phyloP scores from a whole-genome alignment of 2,329 filamentous ascomycete genomes.

The Talaromyces sp. region DNA sequence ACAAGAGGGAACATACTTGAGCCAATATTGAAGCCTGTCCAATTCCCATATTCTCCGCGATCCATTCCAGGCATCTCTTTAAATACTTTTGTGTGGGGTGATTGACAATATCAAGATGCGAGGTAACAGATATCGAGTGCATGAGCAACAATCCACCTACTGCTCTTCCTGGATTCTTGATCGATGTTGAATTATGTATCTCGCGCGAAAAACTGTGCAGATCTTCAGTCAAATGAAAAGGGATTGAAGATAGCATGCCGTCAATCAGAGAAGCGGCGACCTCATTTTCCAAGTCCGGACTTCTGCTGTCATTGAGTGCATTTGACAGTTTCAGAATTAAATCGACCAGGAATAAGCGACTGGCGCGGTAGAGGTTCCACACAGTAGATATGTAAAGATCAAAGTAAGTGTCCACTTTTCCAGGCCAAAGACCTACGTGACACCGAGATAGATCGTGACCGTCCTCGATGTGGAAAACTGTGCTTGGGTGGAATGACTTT shows the following conservation, averaged over 20 bases:
- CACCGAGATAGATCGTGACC: background rate
- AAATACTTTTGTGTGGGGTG: background rate
- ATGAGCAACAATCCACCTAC: constrained; percentile 8
- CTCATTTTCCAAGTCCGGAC: background rate
- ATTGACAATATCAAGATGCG: background rate
- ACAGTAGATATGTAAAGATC: constrained; percentile 6
- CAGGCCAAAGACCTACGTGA: background rate
- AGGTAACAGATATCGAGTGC: constrained; percentile 5
- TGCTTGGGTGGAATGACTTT: background rate
- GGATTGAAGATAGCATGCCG: constrained; percentile 5
- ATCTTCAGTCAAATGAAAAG: constrained; percentile 7
- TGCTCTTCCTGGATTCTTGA: constrained; percentile 1
- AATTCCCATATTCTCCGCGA: constrained; percentile 10
- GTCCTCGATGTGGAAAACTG: background rate
- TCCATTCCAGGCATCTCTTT: constrained; percentile 1
- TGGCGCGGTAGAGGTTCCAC: constrained; percentile 9
- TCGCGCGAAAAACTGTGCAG: background rate
- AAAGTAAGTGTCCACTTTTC: constrained; percentile 5
- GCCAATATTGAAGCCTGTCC: constrained; percentile 8
- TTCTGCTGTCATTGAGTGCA: background rate
- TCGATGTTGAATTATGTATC: background rate
- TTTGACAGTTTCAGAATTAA: background rate
- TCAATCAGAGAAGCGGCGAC: background rate
- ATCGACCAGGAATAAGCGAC: background rate
- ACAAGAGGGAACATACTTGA: background rate